Evolutionary conservation across 129 eudicot genomes (phyloP).

Genomic region (Chrysanthemum lavandulifolium): DNA sequence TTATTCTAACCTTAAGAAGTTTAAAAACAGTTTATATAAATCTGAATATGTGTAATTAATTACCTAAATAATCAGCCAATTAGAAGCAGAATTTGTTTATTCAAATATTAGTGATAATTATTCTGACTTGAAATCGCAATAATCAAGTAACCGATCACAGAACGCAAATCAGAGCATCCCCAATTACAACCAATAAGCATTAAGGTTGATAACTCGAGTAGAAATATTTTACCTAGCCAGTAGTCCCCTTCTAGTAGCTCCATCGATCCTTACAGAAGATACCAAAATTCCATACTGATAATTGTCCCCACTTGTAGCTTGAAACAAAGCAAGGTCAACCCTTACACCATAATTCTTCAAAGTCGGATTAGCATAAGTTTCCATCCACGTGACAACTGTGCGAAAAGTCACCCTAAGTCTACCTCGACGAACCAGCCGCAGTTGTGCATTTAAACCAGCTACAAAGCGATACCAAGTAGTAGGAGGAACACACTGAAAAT

Average conservation of each 20-base stretch:
- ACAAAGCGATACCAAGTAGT: conserved; percentile 96
- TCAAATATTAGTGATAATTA: background rate
- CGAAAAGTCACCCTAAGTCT: conserved; percentile 61
- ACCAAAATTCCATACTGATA: conserved; percentile 81
- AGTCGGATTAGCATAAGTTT: conserved; percentile 77
- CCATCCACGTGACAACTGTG: conserved; percentile 69
- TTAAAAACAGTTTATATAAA: background rate
- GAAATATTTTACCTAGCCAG: conserved; percentile 48
- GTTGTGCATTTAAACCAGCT: conserved; percentile 94
- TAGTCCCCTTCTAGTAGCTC: conserved; percentile 37
- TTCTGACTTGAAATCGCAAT: background rate
- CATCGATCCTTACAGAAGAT: conserved; percentile 52
- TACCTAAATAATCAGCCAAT: background rate
- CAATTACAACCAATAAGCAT: background rate
- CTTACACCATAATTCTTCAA: conserved; percentile 59
- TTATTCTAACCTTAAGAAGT: background rate
- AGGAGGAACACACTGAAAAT: conserved; percentile 78
- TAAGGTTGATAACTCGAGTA: conserved; percentile 7
- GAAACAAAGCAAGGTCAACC: conserved; percentile 84
- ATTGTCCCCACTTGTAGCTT: conserved; percentile 62
- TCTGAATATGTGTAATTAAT: background rate
- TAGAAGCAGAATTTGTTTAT: conserved; percentile 1
- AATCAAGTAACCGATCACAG: background rate
- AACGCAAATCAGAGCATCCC: background rate
- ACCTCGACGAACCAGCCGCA: conserved; percentile 81